Conservation (phyloP, 2,329 filamentous ascomycete species). For the Penicillium sp. region DNA sequence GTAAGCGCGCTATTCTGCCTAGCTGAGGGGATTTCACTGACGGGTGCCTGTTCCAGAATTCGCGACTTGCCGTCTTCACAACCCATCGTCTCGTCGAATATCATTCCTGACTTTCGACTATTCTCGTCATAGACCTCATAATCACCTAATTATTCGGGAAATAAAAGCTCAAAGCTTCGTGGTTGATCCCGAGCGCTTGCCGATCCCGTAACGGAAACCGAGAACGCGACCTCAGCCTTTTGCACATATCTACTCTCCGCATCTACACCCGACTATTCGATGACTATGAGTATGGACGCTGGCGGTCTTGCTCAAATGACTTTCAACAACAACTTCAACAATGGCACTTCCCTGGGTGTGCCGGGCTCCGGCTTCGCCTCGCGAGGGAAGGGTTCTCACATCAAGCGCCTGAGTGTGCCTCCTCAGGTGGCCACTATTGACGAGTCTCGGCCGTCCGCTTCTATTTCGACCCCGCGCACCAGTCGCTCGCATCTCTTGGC, state of each 20-base stretch:
- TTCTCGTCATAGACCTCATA: slow-evolving; percentile 24
- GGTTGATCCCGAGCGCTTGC: slow-evolving; percentile 27
- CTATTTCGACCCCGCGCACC: slow-evolving; percentile 77
- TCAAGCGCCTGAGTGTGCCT: slow-evolving; percentile 82
- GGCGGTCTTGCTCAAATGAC: slow-evolving; percentile 99
- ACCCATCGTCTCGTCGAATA: slow-evolving; percentile 4
- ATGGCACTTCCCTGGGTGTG: slow-evolving; percentile 64
- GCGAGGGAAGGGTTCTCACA: slow-evolving; percentile 74
- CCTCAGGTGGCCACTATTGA: slow-evolving; percentile 65
- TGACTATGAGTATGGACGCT: slow-evolving; percentile 65
- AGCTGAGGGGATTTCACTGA: slow-evolving; percentile 1
- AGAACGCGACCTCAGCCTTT: slow-evolving; percentile 11
- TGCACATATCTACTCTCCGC: slow-evolving; percentile 30
- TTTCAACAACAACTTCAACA: slow-evolving; percentile 69
- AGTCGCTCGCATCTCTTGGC: slow-evolving; percentile 92
- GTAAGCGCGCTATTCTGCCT: slow-evolving; percentile 14
- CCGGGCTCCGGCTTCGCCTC: slow-evolving; percentile 78
- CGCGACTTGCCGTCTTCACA: slow-evolving; percentile 4
- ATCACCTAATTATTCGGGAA: slow-evolving; percentile 30
- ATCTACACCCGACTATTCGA: slow-evolving; percentile 16
- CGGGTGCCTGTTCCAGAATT: slow-evolving; percentile 8
- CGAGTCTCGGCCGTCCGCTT: slow-evolving; percentile 59
- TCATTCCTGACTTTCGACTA: slow-evolving; percentile 8
- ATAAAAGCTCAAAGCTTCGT: slow-evolving; percentile 21
- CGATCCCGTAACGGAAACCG: slow-evolving; percentile 9